Evolutionary conservation across 148 eudicot genomes (phyloP).

Genomic region (Talinum fruticosum): DNA sequence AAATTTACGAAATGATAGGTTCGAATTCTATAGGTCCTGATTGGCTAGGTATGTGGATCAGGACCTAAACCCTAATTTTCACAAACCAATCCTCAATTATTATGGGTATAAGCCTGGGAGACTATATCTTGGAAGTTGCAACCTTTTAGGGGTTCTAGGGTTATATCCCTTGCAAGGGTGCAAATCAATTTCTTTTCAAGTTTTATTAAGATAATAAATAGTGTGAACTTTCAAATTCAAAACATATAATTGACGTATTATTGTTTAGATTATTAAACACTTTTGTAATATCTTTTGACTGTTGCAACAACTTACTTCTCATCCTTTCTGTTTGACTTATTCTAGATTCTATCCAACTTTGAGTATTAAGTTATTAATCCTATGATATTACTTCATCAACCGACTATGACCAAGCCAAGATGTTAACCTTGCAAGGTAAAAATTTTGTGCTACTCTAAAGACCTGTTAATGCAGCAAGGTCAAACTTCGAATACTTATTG

Average conservation of each 20-base stretch:
- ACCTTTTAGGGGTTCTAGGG: not conserved
- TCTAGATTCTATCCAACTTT: no score
- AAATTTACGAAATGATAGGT: not conserved
- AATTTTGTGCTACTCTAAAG: not conserved
- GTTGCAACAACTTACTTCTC: no score
- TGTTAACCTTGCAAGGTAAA: not conserved
- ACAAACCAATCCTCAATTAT: not conserved
- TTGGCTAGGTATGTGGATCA: not conserved
- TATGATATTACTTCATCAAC: no score
- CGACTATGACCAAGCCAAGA: not conserved
- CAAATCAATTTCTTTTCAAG: no score
- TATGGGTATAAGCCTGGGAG: not conserved
- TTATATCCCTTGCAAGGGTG: not conserved
- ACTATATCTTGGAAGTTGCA: not conserved
- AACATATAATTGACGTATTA: no score
- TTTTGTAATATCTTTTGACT: no score
- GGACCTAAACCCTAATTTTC: not conserved
- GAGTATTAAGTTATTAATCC: no score
- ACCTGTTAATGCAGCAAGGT: not conserved
- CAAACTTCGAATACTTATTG: not conserved
- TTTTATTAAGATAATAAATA: no score
- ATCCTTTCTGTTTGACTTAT: no score
- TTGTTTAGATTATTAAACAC: no score
- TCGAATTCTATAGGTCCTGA: not conserved
- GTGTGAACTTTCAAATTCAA: no score